Percentiles rank a stretch among this genome's conserved stretches.
phyloP scores from a whole-genome alignment of 768 basidiomycete genomes.

The Gymnopilus dilepis region DNA sequence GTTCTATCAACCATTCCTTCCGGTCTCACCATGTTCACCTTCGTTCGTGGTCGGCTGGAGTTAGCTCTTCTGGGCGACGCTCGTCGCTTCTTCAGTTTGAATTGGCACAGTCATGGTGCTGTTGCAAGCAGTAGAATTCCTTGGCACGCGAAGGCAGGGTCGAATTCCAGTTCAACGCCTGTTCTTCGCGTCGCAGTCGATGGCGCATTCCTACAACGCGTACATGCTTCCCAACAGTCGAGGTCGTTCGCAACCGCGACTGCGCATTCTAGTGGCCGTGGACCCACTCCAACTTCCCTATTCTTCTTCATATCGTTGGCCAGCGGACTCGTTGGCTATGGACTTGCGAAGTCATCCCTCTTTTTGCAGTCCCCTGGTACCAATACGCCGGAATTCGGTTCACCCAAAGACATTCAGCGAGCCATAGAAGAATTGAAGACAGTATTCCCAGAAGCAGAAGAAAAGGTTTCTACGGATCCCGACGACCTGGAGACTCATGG shows the following conservation, averaged over 20 bases:
- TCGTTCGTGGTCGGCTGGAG: neutral
- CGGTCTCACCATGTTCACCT: neutral
- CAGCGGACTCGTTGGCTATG: neutral
- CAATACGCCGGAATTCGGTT: conserved; percentile 46
- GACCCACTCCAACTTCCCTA: neutral
- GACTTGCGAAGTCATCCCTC: neutral
- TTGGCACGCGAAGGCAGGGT: neutral
- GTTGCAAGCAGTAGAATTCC: neutral
- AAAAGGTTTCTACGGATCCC: conserved; percentile 52
- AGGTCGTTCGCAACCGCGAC: neutral
- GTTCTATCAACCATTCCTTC: neutral
- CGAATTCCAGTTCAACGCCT: neutral
- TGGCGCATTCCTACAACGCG: neutral
- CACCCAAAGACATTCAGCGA: conserved; percentile 53
- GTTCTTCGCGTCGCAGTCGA: neutral
- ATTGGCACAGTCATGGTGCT: neutral
- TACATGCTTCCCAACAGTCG: neutral
- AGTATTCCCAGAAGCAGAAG: conserved; percentile 39
- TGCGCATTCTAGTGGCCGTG: neutral
- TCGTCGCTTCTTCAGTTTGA: neutral
- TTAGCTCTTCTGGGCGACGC: neutral
- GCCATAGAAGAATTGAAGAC: conserved; percentile 56
- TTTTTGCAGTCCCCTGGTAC: neutral
- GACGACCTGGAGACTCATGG: conserved; percentile 61
- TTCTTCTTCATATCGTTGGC: neutral